Percentiles rank a stretch among this genome's conserved stretches.
phyloP scores from a whole-genome alignment of 495 filamentous ascomycete genomes.

The Friedmanniomyces endolithicus region DNA sequence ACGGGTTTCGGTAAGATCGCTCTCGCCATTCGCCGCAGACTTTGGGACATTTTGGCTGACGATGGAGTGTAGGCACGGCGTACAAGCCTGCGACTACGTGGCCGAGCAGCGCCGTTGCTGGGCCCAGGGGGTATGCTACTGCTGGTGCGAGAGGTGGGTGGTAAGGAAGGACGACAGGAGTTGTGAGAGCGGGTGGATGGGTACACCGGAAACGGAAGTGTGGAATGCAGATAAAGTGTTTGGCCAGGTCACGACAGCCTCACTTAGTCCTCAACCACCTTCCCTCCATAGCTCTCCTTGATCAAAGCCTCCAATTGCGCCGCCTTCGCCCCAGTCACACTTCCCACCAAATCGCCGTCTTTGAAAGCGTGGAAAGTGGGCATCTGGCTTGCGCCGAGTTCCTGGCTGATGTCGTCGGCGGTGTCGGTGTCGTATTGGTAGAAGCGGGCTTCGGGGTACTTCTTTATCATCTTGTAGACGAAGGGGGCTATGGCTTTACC shows the following conservation, averaged over 20 bases:
- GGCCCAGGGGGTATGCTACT: background rate
- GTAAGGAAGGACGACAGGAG: background rate
- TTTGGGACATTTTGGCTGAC: background rate
- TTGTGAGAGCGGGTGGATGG: too few species aligned
- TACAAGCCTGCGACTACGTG: background rate
- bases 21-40: background rate
- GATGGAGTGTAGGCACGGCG: background rate
- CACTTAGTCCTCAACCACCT: slow-evolving; percentile 10
- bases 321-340: slow-evolving; percentile 17
- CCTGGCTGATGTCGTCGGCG: slow-evolving; percentile 22
- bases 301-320: slow-evolving; percentile 21
- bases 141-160: background rate
- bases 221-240: too few species aligned
- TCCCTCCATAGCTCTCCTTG: slow-evolving; percentile 17
- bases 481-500: slow-evolving; percentile 25
- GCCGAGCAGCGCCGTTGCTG: slow-evolving; percentile 1
- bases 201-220: too few species aligned
- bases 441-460: slow-evolving; percentile 22
- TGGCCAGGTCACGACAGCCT: too few species aligned
- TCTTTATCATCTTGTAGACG: slow-evolving; percentile 21
- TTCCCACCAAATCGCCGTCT: slow-evolving; percentile 22
- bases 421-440: slow-evolving; percentile 23
- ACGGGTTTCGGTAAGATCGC: background rate
- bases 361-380: slow-evolving; percentile 25
- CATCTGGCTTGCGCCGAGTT: slow-evolving; percentile 22